phyloP scores from a whole-genome alignment of 805 yeast species.

The Kregervanrija pseudodelftensis region DNA sequence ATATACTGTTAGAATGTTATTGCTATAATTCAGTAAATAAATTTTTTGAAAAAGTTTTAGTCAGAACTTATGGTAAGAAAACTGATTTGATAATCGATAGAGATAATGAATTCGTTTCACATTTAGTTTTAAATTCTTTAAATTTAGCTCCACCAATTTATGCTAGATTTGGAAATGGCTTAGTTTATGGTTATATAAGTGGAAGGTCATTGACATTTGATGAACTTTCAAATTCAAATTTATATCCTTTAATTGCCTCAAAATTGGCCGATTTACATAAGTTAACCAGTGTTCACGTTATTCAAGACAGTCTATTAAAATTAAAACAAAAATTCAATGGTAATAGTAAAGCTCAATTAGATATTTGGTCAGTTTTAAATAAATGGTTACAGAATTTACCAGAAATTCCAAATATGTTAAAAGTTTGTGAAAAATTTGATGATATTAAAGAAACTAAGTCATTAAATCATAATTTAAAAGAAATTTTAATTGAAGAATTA shows the following conservation, averaged over 20 bases:
- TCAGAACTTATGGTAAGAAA: conserved; percentile 70
- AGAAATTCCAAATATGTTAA: conserved; percentile 32
- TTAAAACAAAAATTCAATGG: conserved; percentile 24
- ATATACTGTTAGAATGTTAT: conserved; percentile 46
- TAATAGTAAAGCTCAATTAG: conserved; percentile 6
- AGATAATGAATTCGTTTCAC: conserved; percentile 67
- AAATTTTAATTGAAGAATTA: conserved; percentile 43
- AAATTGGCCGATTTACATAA: conserved; percentile 69
- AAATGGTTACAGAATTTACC: conserved; percentile 64
- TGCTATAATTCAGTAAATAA: not conserved
- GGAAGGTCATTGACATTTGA: conserved; percentile 54
- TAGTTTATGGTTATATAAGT: conserved; percentile 60
- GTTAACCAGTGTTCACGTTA: conserved; percentile 35
- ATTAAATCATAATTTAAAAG: conserved; percentile 16
- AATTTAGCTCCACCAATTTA: conserved; percentile 62
- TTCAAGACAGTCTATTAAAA: conserved; percentile 40
- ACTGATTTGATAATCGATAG: conserved; percentile 67
- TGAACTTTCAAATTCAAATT: conserved; percentile 40
- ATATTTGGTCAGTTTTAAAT: conserved; percentile 53
- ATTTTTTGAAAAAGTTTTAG: conserved; percentile 36
- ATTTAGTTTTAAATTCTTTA: conserved; percentile 50
- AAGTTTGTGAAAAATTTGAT: conserved; percentile 31
- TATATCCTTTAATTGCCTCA: conserved; percentile 55
- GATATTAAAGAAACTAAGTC: conserved; percentile 15
- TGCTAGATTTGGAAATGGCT: conserved; percentile 65